A percentile compares a stretch with the other conserved stretches of the same genome.
These are phyloP conservation scores for Phytophthora constricta DNA, from an alignment of 352 stramenopile genomes.

Conservation along the genomic window DNA sequence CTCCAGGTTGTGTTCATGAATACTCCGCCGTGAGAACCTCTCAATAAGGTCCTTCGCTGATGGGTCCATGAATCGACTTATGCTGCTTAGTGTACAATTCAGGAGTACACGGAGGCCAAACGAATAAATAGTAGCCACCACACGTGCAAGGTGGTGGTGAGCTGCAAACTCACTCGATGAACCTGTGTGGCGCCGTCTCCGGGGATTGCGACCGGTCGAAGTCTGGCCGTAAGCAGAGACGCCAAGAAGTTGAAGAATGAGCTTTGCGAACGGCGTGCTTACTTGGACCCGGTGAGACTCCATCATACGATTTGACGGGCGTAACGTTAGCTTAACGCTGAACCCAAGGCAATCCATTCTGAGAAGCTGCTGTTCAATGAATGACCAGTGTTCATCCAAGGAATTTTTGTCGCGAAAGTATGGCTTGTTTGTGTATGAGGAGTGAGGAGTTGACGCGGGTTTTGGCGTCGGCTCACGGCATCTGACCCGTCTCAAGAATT, in stretches of 20 bases:
- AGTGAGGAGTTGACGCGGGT: background rate
- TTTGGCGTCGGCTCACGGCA: too few relatives aligned
- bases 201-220: background rate
- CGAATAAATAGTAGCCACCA: too few relatives aligned
- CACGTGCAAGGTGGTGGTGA: too few relatives aligned
- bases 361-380: too few relatives aligned
- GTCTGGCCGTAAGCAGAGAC: background rate
- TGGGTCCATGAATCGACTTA: constrained; percentile 19
- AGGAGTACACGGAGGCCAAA: too few relatives aligned
- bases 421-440: background rate
- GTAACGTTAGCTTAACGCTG: too few relatives aligned
- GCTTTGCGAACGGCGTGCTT: background rate
- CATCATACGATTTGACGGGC: background rate
- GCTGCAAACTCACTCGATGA: background rate
- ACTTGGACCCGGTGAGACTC: too few relatives aligned
- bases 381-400: too few relatives aligned
- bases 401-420: too few relatives aligned
- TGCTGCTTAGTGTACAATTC: too few relatives aligned
- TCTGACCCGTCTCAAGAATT: too few relatives aligned
- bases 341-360: too few relatives aligned
- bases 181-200: background rate
- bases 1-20: constrained; percentile 3
- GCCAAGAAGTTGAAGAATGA: background rate
- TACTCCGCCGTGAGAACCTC: constrained; percentile 33
- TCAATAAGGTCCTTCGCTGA: constrained; percentile 28